Percentiles rank a stretch among this genome's conserved stretches.
Evolutionary conservation across 352 stramenopile species (phyloP).

Genomic region (Phytophthora gonapodyides): DNA sequence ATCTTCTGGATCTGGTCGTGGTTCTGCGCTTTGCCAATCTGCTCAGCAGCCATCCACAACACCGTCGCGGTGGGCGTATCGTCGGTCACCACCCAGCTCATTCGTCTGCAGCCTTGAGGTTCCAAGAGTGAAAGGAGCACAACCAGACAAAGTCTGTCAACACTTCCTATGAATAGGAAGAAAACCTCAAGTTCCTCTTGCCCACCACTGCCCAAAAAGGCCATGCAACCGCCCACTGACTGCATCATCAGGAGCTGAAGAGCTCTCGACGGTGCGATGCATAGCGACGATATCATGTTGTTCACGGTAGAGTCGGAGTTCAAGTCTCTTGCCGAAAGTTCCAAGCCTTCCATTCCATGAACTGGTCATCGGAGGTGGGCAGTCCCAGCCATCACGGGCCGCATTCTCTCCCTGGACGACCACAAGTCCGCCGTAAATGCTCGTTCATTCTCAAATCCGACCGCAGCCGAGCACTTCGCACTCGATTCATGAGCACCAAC

Average conservation of each 20-base stretch:
- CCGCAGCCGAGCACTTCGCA: conserved; percentile 16
- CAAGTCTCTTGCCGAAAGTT: conserved; percentile 15
- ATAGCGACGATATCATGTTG: conserved; percentile 21
- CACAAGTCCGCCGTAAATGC: neutral
- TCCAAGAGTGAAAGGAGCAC: conserved; percentile 21
- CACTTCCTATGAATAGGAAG: conserved; percentile 15
- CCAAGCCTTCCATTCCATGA: conserved; percentile 13
- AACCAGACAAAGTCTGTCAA: neutral
- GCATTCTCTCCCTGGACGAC: neutral
- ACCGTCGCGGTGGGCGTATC: conserved; percentile 45
- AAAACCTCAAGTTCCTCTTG: neutral
- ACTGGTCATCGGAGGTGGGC: conserved; percentile 11
- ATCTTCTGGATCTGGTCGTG: conserved; percentile 57
- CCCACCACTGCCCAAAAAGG: conserved; percentile 1
- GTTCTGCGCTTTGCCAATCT: conserved; percentile 56
- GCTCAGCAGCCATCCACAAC: conserved; percentile 57
- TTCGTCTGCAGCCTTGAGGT: conserved; percentile 7
- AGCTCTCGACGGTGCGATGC: conserved; percentile 1
- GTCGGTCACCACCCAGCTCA: conserved; percentile 37
- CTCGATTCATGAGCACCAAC: conserved; percentile 25
- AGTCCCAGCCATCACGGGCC: conserved; percentile 12
- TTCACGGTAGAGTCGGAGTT: conserved; percentile 5
- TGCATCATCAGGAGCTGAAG: neutral
- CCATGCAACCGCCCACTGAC: conserved; percentile 1
- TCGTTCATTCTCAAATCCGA: conserved; percentile 22